Conservation (phyloP, 1,139 yeast genomes). For the Pichia sp. region DNA sequence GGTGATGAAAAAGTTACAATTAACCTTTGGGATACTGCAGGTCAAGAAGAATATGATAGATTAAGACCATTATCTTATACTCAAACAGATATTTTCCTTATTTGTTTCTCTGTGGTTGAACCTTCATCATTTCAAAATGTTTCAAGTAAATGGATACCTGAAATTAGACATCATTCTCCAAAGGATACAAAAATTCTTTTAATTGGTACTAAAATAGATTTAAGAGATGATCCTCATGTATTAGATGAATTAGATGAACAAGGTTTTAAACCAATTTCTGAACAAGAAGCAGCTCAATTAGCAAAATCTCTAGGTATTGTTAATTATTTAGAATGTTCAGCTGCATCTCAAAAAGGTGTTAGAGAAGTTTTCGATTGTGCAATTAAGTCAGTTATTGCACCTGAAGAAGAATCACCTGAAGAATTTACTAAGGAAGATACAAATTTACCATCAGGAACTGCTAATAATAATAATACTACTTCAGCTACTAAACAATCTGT, state of each 20-base stretch:
- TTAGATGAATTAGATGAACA: constrained; percentile 63
- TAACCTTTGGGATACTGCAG: constrained; percentile 97
- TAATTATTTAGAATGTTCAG: constrained; percentile 81
- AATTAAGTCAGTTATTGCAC: constrained; percentile 61
- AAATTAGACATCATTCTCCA: constrained; percentile 79
- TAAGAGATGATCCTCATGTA: constrained; percentile 74
- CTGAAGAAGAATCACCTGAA: constrained; percentile 37
- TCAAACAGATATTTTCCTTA: constrained; percentile 81
- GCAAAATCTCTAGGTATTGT: constrained; percentile 72
- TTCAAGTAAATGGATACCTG: constrained; percentile 76
- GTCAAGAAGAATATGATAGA: constrained; percentile 90
- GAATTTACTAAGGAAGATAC: constrained; percentile 10
- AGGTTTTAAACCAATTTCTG: constrained; percentile 55
- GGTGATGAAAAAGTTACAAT: constrained; percentile 76
- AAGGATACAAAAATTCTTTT: constrained; percentile 65
- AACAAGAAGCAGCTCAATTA: constrained; percentile 57
- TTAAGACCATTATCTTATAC: constrained; percentile 88
- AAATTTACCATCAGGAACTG: too few relatives aligned
- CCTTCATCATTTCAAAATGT: constrained; percentile 80
- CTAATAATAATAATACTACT: neutral
- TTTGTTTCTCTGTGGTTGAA: constrained; percentile 81
- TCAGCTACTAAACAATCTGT: constrained; percentile 3
- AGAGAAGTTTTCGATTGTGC: constrained; percentile 79
- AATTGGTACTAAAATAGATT: constrained; percentile 82
- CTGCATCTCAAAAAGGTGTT: constrained; percentile 85